Percentiles rank a stretch among this genome's conserved stretches.
Evolutionary conservation across 163 green algal genomes (phyloP).

Genomic region (Coccomyxa subellipsoidea): DNA sequence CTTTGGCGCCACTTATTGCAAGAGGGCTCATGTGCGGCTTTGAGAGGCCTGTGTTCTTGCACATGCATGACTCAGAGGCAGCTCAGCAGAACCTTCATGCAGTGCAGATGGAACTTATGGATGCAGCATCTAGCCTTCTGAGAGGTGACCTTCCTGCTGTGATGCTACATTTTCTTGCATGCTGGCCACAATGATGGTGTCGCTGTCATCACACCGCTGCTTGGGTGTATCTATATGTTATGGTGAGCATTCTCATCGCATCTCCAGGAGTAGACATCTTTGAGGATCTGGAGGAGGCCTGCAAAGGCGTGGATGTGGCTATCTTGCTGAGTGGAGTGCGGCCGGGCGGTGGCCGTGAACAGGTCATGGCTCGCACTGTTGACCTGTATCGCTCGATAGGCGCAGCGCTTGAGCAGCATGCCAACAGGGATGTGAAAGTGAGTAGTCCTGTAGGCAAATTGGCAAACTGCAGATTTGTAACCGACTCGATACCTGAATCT

Average conservation of each 20-base stretch:
- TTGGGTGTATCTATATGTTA: too few relatives aligned
- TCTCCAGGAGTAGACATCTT: slow-evolving; percentile 30
- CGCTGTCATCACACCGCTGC: too few relatives aligned
- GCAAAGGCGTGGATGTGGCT: slow-evolving; percentile 84
- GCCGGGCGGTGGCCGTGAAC: slow-evolving; percentile 53
- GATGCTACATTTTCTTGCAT: too few relatives aligned
- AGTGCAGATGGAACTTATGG: neutral
- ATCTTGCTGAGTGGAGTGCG: slow-evolving; percentile 96
- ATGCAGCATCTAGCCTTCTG: neutral
- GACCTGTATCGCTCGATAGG: slow-evolving; percentile 70
- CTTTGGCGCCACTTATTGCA: neutral
- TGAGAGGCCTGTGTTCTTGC: neutral
- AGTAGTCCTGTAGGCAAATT: neutral
- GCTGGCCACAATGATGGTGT: too few relatives aligned
- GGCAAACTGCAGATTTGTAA: too few relatives aligned
- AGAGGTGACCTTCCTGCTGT: too few relatives aligned
- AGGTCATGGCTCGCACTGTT: neutral
- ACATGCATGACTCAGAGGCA: neutral
- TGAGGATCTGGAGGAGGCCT: slow-evolving; percentile 75
- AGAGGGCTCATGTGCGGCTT: neutral
- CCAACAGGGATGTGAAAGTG: slow-evolving; percentile 27
- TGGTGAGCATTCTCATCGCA: too few relatives aligned
- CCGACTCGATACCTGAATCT: too few relatives aligned
- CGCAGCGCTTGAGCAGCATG: slow-evolving; percentile 75
- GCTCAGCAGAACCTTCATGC: neutral